Percentiles rank a stretch among this genome's conserved stretches.
phyloP scores from a whole-genome alignment of 2,329 filamentous ascomycete species.

The Davidsoniella australis region DNA sequence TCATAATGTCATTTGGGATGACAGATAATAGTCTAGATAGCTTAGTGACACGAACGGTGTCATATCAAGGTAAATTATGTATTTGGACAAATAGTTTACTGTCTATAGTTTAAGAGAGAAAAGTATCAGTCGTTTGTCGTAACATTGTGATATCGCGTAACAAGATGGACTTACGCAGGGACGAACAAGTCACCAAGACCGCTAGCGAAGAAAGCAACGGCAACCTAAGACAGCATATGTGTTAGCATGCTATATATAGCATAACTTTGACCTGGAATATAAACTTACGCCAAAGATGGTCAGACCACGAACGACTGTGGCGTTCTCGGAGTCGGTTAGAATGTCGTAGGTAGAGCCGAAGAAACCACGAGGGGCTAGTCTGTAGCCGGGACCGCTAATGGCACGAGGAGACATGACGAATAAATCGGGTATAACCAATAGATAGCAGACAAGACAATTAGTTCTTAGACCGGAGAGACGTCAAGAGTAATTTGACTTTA shows the following conservation, averaged over 20 bases:
- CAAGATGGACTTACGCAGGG: slow-evolving; percentile 34
- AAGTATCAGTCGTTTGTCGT: too few relatives aligned
- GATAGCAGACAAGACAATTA: too few relatives aligned
- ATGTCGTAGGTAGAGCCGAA: slow-evolving; percentile 41
- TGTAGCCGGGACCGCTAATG: slow-evolving; percentile 12
- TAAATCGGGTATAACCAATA: background rate
- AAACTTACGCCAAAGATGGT: slow-evolving; percentile 48
- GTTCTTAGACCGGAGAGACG: background rate
- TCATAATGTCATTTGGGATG: too few relatives aligned
- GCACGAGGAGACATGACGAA: slow-evolving; percentile 10
- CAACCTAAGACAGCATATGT: slow-evolving; percentile 27
- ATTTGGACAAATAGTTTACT: too few relatives aligned
- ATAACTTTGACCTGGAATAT: background rate
- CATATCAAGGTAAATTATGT: too few relatives aligned
- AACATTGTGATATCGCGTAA: too few relatives aligned
- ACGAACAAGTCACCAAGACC: slow-evolving; percentile 40
- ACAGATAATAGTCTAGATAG: too few relatives aligned
- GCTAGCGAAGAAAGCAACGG: slow-evolving; percentile 50
- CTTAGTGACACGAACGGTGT: too few relatives aligned
- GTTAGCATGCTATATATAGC: background rate
- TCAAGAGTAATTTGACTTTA: too few relatives aligned
- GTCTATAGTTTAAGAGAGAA: too few relatives aligned
- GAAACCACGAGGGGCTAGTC: slow-evolving; percentile 24
- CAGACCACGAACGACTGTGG: slow-evolving; percentile 49
- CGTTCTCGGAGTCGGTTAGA: slow-evolving; percentile 50